Percentiles rank a stretch among this genome's conserved stretches.
phyloP scores from a whole-genome alignment of 2,329 filamentous ascomycete species.

The Nemania sp. region DNA sequence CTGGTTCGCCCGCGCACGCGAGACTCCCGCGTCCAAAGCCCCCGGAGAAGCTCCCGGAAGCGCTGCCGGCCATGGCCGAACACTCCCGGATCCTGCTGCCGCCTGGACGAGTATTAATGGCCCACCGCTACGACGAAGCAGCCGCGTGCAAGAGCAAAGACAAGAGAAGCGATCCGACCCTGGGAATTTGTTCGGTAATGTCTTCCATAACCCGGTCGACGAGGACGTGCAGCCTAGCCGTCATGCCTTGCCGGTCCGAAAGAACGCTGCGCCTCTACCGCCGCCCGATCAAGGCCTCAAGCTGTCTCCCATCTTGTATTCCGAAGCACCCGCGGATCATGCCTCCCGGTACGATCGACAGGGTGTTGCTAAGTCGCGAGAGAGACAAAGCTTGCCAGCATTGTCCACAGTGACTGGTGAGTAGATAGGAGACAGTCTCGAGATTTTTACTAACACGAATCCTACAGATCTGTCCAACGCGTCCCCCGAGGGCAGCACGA shows the following conservation, averaged over 20 bases:
- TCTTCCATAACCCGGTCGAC: conserved; percentile 40
- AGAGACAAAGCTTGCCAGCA: conserved; percentile 37
- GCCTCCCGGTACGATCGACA: conserved; percentile 18
- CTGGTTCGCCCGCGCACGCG: conserved; percentile 29
- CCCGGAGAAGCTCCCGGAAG: conserved; percentile 18
- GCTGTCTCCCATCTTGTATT: conserved; percentile 22
- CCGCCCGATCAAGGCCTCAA: conserved; percentile 22
- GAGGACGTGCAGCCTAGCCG: conserved; percentile 31
- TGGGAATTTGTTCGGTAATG: conserved; percentile 38
- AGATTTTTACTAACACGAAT: conserved; percentile 21
- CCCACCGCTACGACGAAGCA: conserved; percentile 30
- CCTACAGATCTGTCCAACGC: conserved; percentile 25
- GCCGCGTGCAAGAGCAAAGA: conserved; percentile 36
- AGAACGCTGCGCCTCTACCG: conserved; percentile 20
- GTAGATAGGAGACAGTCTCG: conserved; percentile 13
- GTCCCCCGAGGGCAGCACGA: conserved; percentile 30
- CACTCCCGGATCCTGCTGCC: conserved; percentile 26
- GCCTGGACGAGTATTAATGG: conserved; percentile 40
- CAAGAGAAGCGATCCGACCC: conserved; percentile 38
- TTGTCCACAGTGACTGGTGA: conserved; percentile 30
- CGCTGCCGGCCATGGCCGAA: conserved; percentile 23
- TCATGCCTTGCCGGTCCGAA: conserved; percentile 32
- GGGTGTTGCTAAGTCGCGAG: conserved; percentile 35
- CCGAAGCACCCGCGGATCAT: conserved; percentile 6
- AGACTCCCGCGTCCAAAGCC: conserved; percentile 22